These are phyloP conservation scores for Cordyceps farinosa DNA, from an alignment of 2,329 filamentous ascomycete genomes.

Conservation along the genomic window DNA sequence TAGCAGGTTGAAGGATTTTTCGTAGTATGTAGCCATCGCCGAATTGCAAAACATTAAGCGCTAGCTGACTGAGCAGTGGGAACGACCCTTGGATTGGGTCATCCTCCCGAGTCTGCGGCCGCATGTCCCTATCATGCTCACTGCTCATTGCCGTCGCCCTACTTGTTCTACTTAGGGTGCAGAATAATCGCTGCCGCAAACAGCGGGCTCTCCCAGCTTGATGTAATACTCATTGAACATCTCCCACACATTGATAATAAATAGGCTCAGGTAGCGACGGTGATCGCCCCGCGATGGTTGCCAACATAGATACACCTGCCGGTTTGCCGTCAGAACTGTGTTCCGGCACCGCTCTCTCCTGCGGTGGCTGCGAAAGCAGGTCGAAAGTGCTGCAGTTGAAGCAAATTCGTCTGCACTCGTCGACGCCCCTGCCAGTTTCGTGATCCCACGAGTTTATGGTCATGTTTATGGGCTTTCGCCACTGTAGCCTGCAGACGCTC, in stretches of 20 bases:
- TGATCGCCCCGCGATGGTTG: too few relatives aligned
- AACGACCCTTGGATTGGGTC: not conserved
- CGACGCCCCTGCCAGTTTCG: too few relatives aligned
- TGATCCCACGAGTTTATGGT: too few relatives aligned
- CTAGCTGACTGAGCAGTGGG: not conserved
- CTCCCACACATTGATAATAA: constrained; percentile 15
- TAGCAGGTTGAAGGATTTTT: constrained; percentile 2
- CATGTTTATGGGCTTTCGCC: too few relatives aligned
- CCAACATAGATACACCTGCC: too few relatives aligned
- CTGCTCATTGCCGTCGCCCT: not conserved
- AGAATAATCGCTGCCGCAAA: constrained; percentile 6
- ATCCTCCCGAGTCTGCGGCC: constrained; percentile 2
- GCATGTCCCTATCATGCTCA: constrained; percentile 5
- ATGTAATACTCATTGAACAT: constrained; percentile 15
- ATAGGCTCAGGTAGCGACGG: constrained; percentile 3
- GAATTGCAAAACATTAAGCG: not conserved
- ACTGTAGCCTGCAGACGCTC: too few relatives aligned
- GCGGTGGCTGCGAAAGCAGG: too few relatives aligned
- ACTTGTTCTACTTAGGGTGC: not conserved
- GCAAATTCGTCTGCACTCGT: too few relatives aligned
- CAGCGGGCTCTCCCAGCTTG: constrained; percentile 13
- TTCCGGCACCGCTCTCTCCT: too few relatives aligned
- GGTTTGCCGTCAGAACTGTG: too few relatives aligned
- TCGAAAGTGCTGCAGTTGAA: too few relatives aligned
- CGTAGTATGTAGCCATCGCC: not conserved